Evolutionary conservation across 2,329 filamentous ascomycete species (phyloP).

Genomic region (Ceratocystis cubensis): DNA sequence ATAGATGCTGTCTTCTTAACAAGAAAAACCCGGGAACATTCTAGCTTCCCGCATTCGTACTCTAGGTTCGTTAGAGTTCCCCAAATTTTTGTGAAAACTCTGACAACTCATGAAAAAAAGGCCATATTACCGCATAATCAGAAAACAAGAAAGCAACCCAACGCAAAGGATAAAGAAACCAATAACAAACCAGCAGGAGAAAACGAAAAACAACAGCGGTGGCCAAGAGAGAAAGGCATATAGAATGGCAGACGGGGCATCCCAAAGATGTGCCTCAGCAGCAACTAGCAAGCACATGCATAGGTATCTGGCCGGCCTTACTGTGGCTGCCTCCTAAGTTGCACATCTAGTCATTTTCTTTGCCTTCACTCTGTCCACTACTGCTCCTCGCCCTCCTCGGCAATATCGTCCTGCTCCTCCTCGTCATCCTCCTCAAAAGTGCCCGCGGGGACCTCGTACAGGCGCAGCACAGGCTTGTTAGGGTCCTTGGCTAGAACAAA

Average conservation of each 20-base stretch:
- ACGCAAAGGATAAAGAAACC: neutral
- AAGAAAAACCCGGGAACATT: neutral
- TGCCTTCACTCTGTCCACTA: conserved; percentile 7
- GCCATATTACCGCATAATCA: conserved; percentile 13
- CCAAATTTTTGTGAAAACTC: conserved; percentile 9
- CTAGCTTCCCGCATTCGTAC: neutral
- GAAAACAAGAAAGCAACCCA: conserved; percentile 10
- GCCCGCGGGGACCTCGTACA: conserved; percentile 79
- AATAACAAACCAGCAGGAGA: conserved; percentile 1
- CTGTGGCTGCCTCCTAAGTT: neutral
- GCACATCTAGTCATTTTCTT: neutral
- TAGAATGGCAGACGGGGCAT: neutral
- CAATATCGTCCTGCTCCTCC: conserved; percentile 40
- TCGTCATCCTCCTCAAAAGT: conserved; percentile 74
- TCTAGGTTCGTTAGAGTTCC: conserved; percentile 1
- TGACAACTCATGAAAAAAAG: conserved; percentile 10
- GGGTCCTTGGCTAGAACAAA: conserved; percentile 80
- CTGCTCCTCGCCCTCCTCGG: conserved; percentile 34
- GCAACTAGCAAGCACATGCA: neutral
- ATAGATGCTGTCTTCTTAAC: neutral
- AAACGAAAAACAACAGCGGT: neutral
- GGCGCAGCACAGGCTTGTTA: conserved; percentile 85
- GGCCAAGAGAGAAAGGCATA: neutral
- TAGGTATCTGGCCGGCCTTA: neutral
- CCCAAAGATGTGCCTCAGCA: neutral